Base-by-base conservation (phyloP, 2,329 filamentous ascomycete species). In the Kalaharituber pfeilii region DNA sequence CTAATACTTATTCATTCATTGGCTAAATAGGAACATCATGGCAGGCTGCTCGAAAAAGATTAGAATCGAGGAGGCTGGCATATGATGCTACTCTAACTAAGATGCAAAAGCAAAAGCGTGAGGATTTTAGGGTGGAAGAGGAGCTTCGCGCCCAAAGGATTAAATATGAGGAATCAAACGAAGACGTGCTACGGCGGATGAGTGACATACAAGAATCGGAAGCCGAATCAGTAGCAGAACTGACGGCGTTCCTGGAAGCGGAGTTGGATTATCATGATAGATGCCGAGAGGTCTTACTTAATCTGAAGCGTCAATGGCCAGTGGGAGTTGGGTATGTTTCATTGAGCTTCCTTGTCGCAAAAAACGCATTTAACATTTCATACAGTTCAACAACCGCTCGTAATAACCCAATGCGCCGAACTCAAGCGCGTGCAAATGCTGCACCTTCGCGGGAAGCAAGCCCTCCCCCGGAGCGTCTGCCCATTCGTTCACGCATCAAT, bases 161-260 rank as follows among this genome's bases (percentile, higher is more conserved):
- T 63, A 96, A 96, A 70, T 96, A 94, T 66, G 91, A 96, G 66
- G 91, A 96, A 71, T 82, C 86, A 15, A 91, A 78, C 65, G 89
- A 96, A 65, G 89, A 96, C 64, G 88, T 96, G 53, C 77, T 82
- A 63, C 79, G 89, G 56, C 78, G 89, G 53, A 96, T 96, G 91
- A 80, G 93, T 69, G 89, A 96, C 65, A 93, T 96, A 70, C 89
- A 91, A 71, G 88, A 95, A 64, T 78, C 86, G 22, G 89, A 96
- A 69, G 75, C 74, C 44, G 89, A 96, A 59, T 86, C 81, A 64
- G 78, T 94, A 42, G 74, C 77, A 49, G 86, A 94, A 65, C 72
- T 96, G 54, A 80, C 80, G 2, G 73, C 78, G 18, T 93, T 96
- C 67, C 71, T 96, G 51, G 88, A 96, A 58, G 83, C 86, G 39